These are phyloP conservation scores for Scedosporium apiospermum DNA, from an alignment of 2,329 filamentous ascomycete genomes.

Conservation along the genomic window DNA sequence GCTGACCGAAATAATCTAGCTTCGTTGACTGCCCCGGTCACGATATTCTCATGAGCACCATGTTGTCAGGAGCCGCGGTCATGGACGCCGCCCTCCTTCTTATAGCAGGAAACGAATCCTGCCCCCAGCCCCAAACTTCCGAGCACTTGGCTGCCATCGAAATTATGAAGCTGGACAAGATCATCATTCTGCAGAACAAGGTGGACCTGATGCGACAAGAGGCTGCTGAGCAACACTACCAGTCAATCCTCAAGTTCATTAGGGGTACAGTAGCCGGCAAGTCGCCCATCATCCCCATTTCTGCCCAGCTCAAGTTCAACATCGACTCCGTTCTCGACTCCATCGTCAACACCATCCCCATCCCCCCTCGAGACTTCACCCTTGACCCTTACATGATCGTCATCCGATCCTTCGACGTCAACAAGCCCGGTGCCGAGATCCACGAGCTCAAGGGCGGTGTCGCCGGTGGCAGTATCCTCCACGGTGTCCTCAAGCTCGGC, in stretches of 20 bases:
- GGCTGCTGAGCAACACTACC: constrained; percentile 84
- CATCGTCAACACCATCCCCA: constrained; percentile 89
- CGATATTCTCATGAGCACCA: constrained; percentile 99
- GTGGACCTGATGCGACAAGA: constrained; percentile 98
- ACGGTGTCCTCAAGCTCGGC: constrained; percentile 90
- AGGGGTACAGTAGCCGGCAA: constrained; percentile 93
- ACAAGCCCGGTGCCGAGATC: constrained; percentile 98
- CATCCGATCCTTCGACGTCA: constrained; percentile 98
- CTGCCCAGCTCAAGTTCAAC: constrained; percentile 98
- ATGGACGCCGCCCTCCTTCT: constrained; percentile 97
- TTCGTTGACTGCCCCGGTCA: constrained; percentile 99
- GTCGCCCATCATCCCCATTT: constrained; percentile 90
- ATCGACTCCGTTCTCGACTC: constrained; percentile 97
- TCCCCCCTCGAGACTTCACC: constrained; percentile 83
- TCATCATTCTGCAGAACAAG: constrained; percentile 99
- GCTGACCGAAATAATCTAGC: constrained; percentile 29
- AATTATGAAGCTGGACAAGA: constrained; percentile 99
- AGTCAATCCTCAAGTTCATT: constrained; percentile 97
- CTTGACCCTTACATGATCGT: constrained; percentile 96
- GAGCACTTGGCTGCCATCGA: constrained; percentile 98
- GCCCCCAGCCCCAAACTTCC: constrained; percentile 95
- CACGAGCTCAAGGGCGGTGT: constrained; percentile 98
- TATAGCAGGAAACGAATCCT: constrained; percentile 96
- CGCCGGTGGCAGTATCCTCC: constrained; percentile 91
- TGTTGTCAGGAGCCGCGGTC: constrained; percentile 98